Evolutionary conservation across 106 monocot genomes (phyloP), one percentile per base, ranked within the genome.

Genomic region (Dactylorhiza incarnata): DNA sequence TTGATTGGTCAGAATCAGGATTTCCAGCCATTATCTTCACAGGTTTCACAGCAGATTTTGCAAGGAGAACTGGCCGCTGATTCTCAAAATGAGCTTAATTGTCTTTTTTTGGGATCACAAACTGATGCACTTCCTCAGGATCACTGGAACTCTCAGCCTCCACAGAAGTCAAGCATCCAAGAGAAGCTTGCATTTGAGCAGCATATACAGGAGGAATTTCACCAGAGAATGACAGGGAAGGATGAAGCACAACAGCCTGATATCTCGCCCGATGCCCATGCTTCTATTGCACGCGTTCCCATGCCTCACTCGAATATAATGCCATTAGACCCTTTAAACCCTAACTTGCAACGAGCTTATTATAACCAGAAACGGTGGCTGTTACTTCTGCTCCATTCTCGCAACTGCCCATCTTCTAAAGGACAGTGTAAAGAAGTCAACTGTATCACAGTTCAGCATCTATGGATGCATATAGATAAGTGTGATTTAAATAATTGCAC

Each of bases 381-480:
- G 29, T 78, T 99, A 63, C 84, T 92, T 82, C 70, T 99, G 67
- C 70, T 79, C 20, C 99, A 99, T 88, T 86, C 99, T 68, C 84
- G 79, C 22, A 75, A 58, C 49, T 99, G 99, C 83, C 19, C 84
- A 29, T 78, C 75, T 72, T 83, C 87, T 23, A 72, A 81, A 71
- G 94, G 97, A 51, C 69, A 79, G 47, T 99, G 99, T 62, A 68
- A 26, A 73, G 89, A 94, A 78, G 76, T 49, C 78, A 49, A 81
- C 68, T 99, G 99, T 67, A 19, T 77, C 37, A 86, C 49, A 58
- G 85, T 75, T 77, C 94, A 94, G 51, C 63, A 94, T 23, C 81
- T 94, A 50, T 75, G 74, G 74, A 49, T 63, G 61, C 99, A 99
- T 82, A 88, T 94, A 78, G 52, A 74, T 6, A 80, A 61, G 19